Base-by-base conservation (phyloP, 345 rosid genomes). In the Hypericum perforatum region DNA sequence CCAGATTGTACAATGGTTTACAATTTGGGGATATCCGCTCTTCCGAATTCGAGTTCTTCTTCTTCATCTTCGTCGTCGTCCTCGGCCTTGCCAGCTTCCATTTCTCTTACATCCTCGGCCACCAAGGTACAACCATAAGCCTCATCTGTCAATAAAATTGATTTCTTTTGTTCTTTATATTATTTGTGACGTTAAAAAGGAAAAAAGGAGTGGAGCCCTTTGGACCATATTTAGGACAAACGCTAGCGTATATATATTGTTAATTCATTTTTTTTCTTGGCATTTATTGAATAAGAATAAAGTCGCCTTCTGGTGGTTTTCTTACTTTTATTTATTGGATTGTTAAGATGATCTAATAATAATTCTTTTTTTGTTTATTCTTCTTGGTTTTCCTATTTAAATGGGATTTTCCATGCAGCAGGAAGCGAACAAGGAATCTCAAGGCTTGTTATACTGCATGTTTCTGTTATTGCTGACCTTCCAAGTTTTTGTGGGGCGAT, bases 1-100 rank as follows among this genome's bases (percentile, higher is more conserved):
- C 95, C 96, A 36, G 88, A 92, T 67, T 84, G 86, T 47, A 81
- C 79, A 8, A 80, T 85, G 88, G 77, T 80, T 65, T 92, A 92
- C 70, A 92, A 81, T 73, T 90, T 88, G 7, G 96, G 98, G 7
- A 69, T 92, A 58, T 76, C 92, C 38, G 76, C 76, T 13, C 64
- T 68, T 58, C 55, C 83, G 8, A 63, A 69, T 16, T 57, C 76
- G 2, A 46, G 82, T 6, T 75, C 86, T 11, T 49, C 64, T 7
- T 51, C 67, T 10, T 45, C 86, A 2, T 69, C 95, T 39, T 62
- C 94, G 0, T 67, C 14, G 0, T 46, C 50, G 12, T 10, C 50
- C 3, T 13, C 50, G 9, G 6, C 22, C 22, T 13, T 29, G 29
- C 11, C 29, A 32, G 50, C 84, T 53, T 63, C 81, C 47, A 63